phyloP scores from a whole-genome alignment of 441 rosid species.

The Bruguiera hainesii region DNA sequence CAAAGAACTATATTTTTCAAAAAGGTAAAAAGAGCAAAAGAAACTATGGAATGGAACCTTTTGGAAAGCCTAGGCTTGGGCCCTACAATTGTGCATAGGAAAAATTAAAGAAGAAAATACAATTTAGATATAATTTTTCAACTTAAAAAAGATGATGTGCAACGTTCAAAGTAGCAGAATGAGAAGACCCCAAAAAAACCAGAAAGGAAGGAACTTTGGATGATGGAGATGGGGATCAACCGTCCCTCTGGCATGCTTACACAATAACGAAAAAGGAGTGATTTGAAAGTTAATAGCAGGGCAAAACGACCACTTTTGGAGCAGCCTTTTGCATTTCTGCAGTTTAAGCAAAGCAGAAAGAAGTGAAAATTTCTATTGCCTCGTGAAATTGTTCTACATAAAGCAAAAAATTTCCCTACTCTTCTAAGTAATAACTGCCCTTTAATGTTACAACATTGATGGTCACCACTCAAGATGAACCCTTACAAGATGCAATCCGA shows the following conservation, averaged over 20 bases:
- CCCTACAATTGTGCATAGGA: no score
- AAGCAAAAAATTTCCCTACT: constrained; percentile 52
- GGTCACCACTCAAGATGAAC: constrained; percentile 12
- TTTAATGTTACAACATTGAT: constrained; percentile 34
- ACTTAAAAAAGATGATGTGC: neutral
- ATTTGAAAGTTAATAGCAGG: no score
- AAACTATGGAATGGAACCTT: neutral
- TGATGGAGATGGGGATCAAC: neutral
- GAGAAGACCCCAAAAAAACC: no score
- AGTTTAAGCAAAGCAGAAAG: neutral
- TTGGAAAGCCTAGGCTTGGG: neutral
- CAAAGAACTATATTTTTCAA: neutral
- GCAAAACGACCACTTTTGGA: no score
- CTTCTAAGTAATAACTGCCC: constrained; percentile 28
- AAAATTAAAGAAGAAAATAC: no score
- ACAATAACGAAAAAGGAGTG: no score
- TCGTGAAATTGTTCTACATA: constrained; percentile 35
- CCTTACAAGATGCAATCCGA: constrained; percentile 23
- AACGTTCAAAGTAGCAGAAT: no score
- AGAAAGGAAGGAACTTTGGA: no score
- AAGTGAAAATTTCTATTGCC: constrained; percentile 22
- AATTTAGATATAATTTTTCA: no score
- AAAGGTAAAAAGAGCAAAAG: neutral
- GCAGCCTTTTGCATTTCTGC: neutral
- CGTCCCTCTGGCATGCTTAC: neutral